Base-by-base conservation (phyloP, 2,329 filamentous ascomycete genomes). In the Aspergillus hiratsukae region DNA sequence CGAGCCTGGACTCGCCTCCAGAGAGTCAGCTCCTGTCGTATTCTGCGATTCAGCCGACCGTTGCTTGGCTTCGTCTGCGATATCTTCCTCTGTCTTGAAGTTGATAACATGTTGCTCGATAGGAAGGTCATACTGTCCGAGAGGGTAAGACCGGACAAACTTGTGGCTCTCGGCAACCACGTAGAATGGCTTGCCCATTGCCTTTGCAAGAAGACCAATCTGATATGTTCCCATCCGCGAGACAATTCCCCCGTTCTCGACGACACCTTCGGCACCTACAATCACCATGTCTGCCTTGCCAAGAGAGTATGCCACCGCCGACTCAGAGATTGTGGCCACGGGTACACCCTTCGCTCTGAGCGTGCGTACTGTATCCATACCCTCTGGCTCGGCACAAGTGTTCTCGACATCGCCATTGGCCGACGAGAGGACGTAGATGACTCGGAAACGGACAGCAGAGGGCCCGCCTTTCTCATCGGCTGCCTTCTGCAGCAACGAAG, bases 131-230 rank as follows among this genome's bases (percentile, higher is more conserved):
- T 87, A 85, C 74, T 96, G 91, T 60, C 87, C 86, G 23, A 94
- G 77, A 1, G 93, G 90, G 66, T 92, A 94, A 54, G 94, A 82
- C 66, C 91, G 83, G 48, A 95, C 91, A 70, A 99, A 97, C 77
- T 99, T 99, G 80, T 99, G 94, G 66, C 90, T 95, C 78, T 99
- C 94, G 1, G 89, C 89, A 4, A 94, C 91, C 19, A 96, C 91
- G 68, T 95, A 96, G 65, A 97, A 90, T 0, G 89, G 89, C 60
- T 90, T 87, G 41, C 87, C 84, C 59, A 83, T 82, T 14, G 83
- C 83, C 66, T 87, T 87, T 4, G 92, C 91, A 52, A 97, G 78
- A 64, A 91, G 79, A 1, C 90, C 92, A 64, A 97, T 87, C 77
- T 96, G 91, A 65, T 90, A 93, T 3, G 85, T 87, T 27, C 93